Base-by-base conservation (phyloP, 2,329 filamentous ascomycete genomes). In the Botrytis medusae region DNA sequence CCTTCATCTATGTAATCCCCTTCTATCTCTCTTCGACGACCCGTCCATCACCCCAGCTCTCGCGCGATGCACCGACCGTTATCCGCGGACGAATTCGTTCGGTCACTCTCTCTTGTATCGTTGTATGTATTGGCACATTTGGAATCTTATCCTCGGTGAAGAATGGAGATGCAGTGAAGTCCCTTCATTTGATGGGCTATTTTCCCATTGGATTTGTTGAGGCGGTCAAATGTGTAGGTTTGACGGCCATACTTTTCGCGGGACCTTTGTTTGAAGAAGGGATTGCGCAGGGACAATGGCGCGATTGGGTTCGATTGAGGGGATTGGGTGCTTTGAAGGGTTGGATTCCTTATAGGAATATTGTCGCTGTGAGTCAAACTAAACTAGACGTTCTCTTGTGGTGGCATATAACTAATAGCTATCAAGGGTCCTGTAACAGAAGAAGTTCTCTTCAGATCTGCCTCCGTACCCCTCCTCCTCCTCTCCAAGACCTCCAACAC, bases 361-460 rank as follows among this genome's bases (percentile, higher is more conserved):
- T 92, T 80, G 87, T 98, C 75, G 93, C 93, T 59, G 94, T 96
- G 85, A 79, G 92, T 85, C 59, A 16, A 44, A 20, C 37, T 60
- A 10, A 44, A 20, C n/a, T 34, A 76, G 37, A 51, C 22, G 3
- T 46, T 32, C 34, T 32, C 25, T 40, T 40, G 32, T 59, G 25
- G 10, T 32, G 16, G 32, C n/a, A 46, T 59, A 25, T 22, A 20
- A 25, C 34, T 71, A 60, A 57, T 68, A 42, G 25, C 51, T 32
- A 40, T 32, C 2, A n/a, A 79, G 91, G 94, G 94, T 51, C 95
- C 96, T 0, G 84, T 96, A 72, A 97, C 94, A 18, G 96, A 99
- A 84, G 96, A 99, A 83, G 85, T 97, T 74, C 92, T 98, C 79
- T 99, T 98, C 86, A 93, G 96, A 80, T 94, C 93, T 5, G 90